These are phyloP conservation scores for Quercus ilex DNA, from an alignment of 306 rosid genomes.

Conservation along the genomic window DNA sequence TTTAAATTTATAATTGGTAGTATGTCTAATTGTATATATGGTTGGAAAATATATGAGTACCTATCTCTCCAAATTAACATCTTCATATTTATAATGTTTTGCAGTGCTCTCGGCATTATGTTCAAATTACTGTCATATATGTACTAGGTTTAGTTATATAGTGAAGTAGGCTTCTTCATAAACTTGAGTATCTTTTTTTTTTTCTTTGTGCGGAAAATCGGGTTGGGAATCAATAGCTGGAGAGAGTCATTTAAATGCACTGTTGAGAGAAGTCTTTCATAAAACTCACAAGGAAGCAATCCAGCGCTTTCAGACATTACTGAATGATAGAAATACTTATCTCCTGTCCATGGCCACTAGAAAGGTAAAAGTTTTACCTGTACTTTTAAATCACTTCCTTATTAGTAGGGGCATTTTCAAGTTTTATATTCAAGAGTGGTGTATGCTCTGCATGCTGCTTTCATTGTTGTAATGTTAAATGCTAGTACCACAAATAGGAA, in stretches of 20 bases:
- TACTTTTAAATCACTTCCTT: background rate
- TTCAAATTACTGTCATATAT: background rate
- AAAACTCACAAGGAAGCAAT: too few species aligned
- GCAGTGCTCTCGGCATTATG: background rate
- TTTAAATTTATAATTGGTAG: background rate
- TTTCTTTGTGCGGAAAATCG: conserved; percentile 33
- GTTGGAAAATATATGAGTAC: background rate
- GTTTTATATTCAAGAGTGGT: background rate
- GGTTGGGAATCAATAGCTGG: conserved; percentile 58
- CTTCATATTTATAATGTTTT: background rate
- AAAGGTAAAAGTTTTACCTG: conserved; percentile 27
- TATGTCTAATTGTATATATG: too few species aligned
- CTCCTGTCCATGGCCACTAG: conserved; percentile 49
- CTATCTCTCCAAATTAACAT: background rate
- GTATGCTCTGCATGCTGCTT: conserved; percentile 45
- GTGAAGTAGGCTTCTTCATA: background rate
- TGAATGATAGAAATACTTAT: conserved; percentile 25
- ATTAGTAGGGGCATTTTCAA: background rate
- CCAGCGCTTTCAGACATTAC: too few species aligned
- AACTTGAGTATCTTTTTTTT: background rate
- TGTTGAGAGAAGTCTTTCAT: too few species aligned
- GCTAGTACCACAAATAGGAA: conserved; percentile 28
- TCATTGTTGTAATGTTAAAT: conserved; percentile 51
- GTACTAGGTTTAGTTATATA: background rate
- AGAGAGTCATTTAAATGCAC: conserved; percentile 23